phyloP scores from a whole-genome alignment of 345 rosid genomes.

The Hirschfeldia incana region DNA sequence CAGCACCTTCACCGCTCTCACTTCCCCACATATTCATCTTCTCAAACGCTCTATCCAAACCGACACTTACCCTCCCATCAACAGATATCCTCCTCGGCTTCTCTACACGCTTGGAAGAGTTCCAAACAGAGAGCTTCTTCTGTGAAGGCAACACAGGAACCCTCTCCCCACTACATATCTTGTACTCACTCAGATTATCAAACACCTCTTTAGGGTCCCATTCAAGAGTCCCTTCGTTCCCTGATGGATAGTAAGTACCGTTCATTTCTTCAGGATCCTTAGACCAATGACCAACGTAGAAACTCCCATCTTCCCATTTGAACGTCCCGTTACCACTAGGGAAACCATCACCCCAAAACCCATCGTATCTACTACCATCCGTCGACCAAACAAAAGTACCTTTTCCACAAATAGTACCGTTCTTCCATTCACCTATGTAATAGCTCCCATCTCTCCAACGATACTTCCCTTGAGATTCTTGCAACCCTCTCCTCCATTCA shows the following conservation, averaged over 20 bases:
- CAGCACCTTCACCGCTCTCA: conserved; percentile 43
- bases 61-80: conserved; percentile 84
- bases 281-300: conserved; percentile 84
- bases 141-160: conserved; percentile 83
- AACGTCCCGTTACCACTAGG: conserved; percentile 77
- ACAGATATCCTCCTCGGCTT: conserved; percentile 69
- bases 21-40: conserved; percentile 72
- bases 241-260: conserved; percentile 69
- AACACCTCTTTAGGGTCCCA: conserved; percentile 76
- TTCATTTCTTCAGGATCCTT: conserved; percentile 67
- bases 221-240: conserved; percentile 40
- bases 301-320: conserved; percentile 77
- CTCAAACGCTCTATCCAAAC: conserved; percentile 69
- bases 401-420: conserved; percentile 58
- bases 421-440: conserved; percentile 80
- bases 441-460: conserved; percentile 62
- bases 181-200: conserved; percentile 34
- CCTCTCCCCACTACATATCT: conserved; percentile 58
- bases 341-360: conserved; percentile 73
- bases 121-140: conserved; percentile 75
- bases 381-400: conserved; percentile 66
- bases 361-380: conserved; percentile 64
- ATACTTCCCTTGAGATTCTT: conserved; percentile 79
- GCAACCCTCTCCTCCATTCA: conserved; percentile 79
- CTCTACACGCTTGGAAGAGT: conserved; percentile 60